Evolutionary conservation across 2,329 filamentous ascomycete genomes (phyloP).

Genomic region (Penicillium digitatum): DNA sequence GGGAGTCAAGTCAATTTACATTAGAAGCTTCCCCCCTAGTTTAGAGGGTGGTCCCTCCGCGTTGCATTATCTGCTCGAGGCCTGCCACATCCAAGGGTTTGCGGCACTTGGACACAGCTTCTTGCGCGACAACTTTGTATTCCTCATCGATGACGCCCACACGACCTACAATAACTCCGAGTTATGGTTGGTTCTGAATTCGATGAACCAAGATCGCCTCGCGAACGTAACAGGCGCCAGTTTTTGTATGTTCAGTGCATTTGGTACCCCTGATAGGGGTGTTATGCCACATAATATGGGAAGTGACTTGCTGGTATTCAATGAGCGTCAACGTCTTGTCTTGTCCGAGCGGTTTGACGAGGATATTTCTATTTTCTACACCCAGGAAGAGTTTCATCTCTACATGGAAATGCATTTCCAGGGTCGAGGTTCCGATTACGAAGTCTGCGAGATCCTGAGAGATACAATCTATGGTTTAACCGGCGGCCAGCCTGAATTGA

Average conservation of each 20-base stretch:
- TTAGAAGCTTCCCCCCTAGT: not conserved
- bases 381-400: not conserved
- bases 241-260: not conserved
- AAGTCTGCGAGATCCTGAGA: not conserved
- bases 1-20: not conserved
- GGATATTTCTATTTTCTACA: not conserved
- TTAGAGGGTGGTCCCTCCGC: not conserved
- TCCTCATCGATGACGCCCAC: not conserved
- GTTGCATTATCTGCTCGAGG: not conserved
- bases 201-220: not conserved
- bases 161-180: not conserved
- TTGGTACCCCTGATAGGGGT: not conserved
- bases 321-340: not conserved
- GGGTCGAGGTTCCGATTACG: not conserved
- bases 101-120: not conserved
- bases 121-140: not conserved
- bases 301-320: not conserved
- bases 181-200: not conserved
- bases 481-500: not conserved
- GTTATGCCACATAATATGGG: not conserved
- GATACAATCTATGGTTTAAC: not conserved
- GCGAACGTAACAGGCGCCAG: not conserved
- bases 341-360: too few relatives aligned
- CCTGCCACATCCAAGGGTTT: not conserved
- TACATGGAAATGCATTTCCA: not conserved